These are phyloP conservation scores for Acanthamoeba culbertsoni DNA, from an alignment of 208 protist genomes.

Conservation along the genomic window DNA sequence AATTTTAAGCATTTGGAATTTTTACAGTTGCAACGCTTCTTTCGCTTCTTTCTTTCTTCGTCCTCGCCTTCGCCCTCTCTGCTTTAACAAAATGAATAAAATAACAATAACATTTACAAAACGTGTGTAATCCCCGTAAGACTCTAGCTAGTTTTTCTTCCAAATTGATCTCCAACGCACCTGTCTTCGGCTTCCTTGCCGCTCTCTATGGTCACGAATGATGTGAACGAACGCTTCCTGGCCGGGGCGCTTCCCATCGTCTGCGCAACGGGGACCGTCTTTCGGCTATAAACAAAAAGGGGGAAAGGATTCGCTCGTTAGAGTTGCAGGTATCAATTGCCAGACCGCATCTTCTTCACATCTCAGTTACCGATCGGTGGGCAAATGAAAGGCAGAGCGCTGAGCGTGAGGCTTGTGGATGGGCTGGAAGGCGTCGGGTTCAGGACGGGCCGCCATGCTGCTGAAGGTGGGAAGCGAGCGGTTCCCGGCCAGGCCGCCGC, in stretches of 20 bases:
- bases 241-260: not conserved
- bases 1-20: constrained; percentile 74
- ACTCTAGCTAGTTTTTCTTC: too few species aligned
- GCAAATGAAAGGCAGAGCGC: not conserved
- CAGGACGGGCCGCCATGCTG: not conserved
- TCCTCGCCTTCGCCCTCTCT: not conserved
- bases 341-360: too few species aligned
- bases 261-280: too few species aligned
- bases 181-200: not conserved
- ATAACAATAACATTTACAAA: too few species aligned
- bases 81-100: too few species aligned
- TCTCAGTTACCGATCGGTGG: too few species aligned
- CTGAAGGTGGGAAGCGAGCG: constrained; percentile 10
- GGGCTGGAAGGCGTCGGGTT: constrained; percentile 39
- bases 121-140: too few species aligned
- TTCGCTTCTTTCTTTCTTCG: constrained; percentile 57
- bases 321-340: too few species aligned
- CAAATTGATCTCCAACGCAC: not conserved
- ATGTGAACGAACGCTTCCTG: not conserved
- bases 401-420: constrained; percentile 46
- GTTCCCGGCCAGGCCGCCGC: not conserved
- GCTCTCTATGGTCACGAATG: constrained; percentile 4
- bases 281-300: too few species aligned
- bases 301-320: too few species aligned
- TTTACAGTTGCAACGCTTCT: constrained; percentile 73